Evolutionary conservation across 805 yeast species (phyloP), one percentile per base, ranked within the genome.

Genomic region (Candida silvatica): DNA sequence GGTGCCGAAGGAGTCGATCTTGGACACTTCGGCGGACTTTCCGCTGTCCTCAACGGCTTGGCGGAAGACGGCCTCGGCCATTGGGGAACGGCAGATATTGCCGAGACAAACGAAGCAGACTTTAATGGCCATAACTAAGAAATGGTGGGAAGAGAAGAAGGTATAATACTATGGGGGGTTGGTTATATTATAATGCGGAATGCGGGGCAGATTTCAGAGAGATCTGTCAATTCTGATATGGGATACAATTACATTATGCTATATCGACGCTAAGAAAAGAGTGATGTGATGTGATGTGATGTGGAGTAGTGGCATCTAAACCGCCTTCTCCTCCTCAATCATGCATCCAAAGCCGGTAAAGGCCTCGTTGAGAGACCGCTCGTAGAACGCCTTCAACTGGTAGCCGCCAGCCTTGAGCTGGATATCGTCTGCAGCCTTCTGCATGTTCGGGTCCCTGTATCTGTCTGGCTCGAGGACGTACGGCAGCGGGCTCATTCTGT

Each of bases 61-160:
- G 32, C 64, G 66, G 59, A 88, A 86, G 1, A 87, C 84, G 0
- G 96, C 96, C 52, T 90, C 97, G 0, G 97, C 97, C 97, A 88
- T 90, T 11, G 97, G 97, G 2, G 96, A 86, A 32, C 97, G 88
- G 52, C 97, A 87, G 17, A 84, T 84, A 56, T 88, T 88, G 3
- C 97, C 97, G 18, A 86, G 64, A 51, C 97, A 88, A 1, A 87
- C 90, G 54, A 88, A 87, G 1, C 94, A 96, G 8, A 88, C 94
- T 17, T 39, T 44, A 19, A 51, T 42, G 7, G 29, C n/a, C n/a
- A n/a, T n/a, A n/a, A n/a, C 12, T 22, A 7, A 22, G 24, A 22
- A 7, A 22, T 22, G 12, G 7, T 22, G 24, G 12, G 24, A 12
- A 22, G 12, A 12, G 24, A 22, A 12, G 24, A 22, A 22, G 24